Conservation (phyloP, 176 grass and related monocot species). For the Oryza nivara region DNA sequence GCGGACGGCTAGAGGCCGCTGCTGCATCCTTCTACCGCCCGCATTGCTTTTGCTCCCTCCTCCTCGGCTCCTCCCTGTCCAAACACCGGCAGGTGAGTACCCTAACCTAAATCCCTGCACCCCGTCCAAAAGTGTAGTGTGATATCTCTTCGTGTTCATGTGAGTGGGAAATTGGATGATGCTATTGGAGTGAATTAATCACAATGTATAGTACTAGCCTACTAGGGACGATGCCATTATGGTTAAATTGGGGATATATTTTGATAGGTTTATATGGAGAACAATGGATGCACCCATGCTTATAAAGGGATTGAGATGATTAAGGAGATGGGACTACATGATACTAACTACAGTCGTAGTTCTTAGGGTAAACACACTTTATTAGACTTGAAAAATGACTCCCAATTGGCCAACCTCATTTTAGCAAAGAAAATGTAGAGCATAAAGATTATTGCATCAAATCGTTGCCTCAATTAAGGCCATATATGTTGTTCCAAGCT, state of each 20-base stretch:
- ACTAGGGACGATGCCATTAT: too few relatives aligned
- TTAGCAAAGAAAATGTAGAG: too few relatives aligned
- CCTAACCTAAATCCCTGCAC: not conserved
- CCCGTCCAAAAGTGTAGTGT: not conserved
- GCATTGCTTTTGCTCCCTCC: constrained; percentile 22
- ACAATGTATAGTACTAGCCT: not conserved
- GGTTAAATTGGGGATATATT: too few relatives aligned
- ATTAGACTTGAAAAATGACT: not conserved
- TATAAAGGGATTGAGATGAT: too few relatives aligned
- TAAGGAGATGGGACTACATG: not conserved
- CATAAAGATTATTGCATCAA: not conserved
- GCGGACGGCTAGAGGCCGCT: not conserved
- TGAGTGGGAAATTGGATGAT: not conserved
- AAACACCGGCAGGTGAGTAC: constrained; percentile 33
- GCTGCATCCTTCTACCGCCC: not conserved
- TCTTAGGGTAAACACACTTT: not conserved
- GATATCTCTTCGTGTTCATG: not conserved
- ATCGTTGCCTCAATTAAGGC: too few relatives aligned
- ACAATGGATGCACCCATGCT: too few relatives aligned
- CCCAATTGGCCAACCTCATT: too few relatives aligned
- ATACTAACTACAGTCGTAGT: not conserved
- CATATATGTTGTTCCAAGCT: not conserved
- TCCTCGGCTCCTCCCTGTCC: constrained; percentile 1
- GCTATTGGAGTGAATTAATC: not conserved
- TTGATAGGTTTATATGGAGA: too few relatives aligned